Evolutionary conservation across 345 rosid species (phyloP), one percentile per base, ranked within the genome.

Genomic region (Mangifera indica): DNA sequence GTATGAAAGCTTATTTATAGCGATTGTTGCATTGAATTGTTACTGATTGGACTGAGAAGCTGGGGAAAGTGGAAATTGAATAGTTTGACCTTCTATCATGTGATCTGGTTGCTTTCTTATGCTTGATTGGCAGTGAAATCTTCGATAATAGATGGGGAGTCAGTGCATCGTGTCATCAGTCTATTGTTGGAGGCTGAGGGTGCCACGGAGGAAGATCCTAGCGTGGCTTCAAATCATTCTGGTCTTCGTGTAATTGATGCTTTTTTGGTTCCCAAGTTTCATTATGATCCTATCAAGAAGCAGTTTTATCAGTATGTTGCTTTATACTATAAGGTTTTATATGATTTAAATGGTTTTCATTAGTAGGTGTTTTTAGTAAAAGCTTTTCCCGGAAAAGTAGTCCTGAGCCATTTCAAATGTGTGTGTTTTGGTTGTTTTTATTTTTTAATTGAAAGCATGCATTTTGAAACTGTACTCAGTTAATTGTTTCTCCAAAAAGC

Each of bases 181-280:
- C 78, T 79, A 11, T 78, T 95, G n/a, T 64, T 86, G 49, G 91
- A 87, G 81, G 96, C 97, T n/a, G 80, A 84, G 34, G 86, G 82
- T 34, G 93, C 89, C 5, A 85, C 74, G 5, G 98, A 89, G 72
- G 90, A 85, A 51, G 13, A 55, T 58, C 59, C 83, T 13, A 13
- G 66, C 10, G 58, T 79, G 7, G 83, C 65, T 71, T 76, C 89
- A 32, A 25, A 46, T 37, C 60, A 54, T 51, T 77, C 91, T 14
- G 84, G 87, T 1, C 69, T 89, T 73, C 85, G 91, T 1, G 74
- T 92, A 10, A 77, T 89, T 68, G 94, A 92, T 76, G 91, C 93
- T 55, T 95, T 95, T 85, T 71, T 85, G 20, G 74, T 92, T 20
- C 98, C 99, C 5, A 92, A 89, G 76, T 91, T 77, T 81, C 87